These are phyloP conservation scores for Trichoderma breve DNA, from an alignment of 2,329 filamentous ascomycete genomes.

Conservation along the genomic window DNA sequence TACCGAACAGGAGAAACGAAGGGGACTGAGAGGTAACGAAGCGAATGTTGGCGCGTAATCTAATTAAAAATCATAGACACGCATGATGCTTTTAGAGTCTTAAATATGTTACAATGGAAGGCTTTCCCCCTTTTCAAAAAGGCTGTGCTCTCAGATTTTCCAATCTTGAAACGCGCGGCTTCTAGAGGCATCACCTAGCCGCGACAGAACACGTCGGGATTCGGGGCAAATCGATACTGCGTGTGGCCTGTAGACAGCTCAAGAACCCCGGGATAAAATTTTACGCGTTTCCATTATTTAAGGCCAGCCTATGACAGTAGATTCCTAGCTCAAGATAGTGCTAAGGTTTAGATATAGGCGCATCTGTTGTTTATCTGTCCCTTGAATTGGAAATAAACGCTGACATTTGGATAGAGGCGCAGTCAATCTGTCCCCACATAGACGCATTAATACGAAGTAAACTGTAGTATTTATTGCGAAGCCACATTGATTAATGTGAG, in stretches of 20 bases:
- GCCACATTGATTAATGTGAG: neutral
- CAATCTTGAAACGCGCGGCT: neutral
- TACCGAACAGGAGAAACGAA: neutral
- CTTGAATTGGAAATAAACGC: neutral
- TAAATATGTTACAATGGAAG: neutral
- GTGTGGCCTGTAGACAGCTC: neutral
- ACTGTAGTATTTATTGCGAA: neutral
- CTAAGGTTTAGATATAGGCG: neutral
- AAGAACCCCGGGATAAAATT: neutral
- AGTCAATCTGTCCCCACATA: neutral
- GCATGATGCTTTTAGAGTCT: neutral
- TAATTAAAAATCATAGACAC: too few species aligned
- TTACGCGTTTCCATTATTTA: neutral
- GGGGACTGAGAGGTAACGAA: neutral
- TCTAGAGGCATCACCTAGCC: neutral
- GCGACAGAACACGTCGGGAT: neutral
- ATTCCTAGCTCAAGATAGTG: neutral
- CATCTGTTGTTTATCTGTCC: neutral
- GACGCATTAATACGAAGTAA: neutral
- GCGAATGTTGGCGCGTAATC: neutral
- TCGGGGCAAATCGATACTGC: neutral
- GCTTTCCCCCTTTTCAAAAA: neutral
- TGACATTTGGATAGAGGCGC: neutral
- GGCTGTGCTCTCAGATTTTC: neutral
- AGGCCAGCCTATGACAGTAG: neutral